phyloP scores from a whole-genome alignment of 2,329 filamentous ascomycete genomes.

The Madurella mycetomatis region DNA sequence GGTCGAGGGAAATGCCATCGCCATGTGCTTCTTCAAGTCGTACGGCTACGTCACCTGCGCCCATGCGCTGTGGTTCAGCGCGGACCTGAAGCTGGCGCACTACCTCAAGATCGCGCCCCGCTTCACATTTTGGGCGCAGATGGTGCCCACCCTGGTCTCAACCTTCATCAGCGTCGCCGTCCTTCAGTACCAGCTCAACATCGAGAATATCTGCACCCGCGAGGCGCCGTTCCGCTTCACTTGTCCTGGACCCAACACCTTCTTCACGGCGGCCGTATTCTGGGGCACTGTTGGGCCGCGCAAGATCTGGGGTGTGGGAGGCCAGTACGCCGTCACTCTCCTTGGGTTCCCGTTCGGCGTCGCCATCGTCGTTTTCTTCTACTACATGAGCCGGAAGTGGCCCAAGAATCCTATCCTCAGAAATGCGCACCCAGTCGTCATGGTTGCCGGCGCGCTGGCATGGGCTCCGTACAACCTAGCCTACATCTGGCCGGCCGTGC shows the following conservation, averaged over 20 bases:
- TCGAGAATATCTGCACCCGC: slow-evolving; percentile 48
- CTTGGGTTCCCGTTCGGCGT: slow-evolving; percentile 49
- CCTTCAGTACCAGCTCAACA: slow-evolving; percentile 39
- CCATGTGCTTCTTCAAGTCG: slow-evolving; percentile 26
- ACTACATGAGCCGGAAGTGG: slow-evolving; percentile 31
- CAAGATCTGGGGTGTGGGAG: slow-evolving; percentile 44
- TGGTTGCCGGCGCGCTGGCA: slow-evolving; percentile 33
- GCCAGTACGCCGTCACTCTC: slow-evolving; percentile 45
- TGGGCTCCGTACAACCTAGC: slow-evolving; percentile 40
- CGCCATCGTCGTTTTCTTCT: slow-evolving; percentile 35
- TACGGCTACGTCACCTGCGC: slow-evolving; percentile 27
- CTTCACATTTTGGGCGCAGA: slow-evolving; percentile 35
- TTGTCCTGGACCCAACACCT: slow-evolving; percentile 54
- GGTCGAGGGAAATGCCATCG: slow-evolving; percentile 24
- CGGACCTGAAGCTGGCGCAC: slow-evolving; percentile 30
- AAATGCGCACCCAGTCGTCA: slow-evolving; percentile 38
- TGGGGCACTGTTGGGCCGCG: slow-evolving; percentile 58
- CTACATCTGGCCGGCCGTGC: slow-evolving; percentile 42
- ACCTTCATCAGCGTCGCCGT: slow-evolving; percentile 36
- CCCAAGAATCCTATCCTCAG: slow-evolving; percentile 33
- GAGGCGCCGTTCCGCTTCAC: slow-evolving; percentile 49
- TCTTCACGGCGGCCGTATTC: slow-evolving; percentile 56
- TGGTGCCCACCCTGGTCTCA: slow-evolving; percentile 34
- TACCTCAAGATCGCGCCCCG: slow-evolving; percentile 33
- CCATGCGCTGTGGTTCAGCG: slow-evolving; percentile 22